Conservation (phyloP, 495 filamentous ascomycete genomes). For the Trichoderma parareesei region DNA sequence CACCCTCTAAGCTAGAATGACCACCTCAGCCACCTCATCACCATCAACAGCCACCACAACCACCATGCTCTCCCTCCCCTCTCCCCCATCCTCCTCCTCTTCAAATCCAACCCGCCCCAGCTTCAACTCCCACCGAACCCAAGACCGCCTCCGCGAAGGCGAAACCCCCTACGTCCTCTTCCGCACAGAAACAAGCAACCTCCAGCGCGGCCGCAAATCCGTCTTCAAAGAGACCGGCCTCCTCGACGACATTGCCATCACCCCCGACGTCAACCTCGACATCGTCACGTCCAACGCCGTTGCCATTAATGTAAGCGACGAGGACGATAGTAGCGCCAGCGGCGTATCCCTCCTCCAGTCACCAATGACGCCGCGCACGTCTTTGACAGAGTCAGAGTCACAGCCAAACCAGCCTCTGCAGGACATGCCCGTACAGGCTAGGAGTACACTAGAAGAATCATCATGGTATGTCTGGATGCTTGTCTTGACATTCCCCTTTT, state of each 20-base stretch:
- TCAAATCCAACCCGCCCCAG: slow-evolving; percentile 18
- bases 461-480: not conserved
- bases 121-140: slow-evolving; percentile 29
- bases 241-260: slow-evolving; percentile 18
- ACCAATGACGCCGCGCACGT: too few relatives aligned
- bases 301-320: not conserved
- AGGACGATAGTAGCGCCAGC: too few relatives aligned
- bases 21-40: not conserved
- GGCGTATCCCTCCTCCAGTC: too few relatives aligned
- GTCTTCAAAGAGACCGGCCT: slow-evolving; percentile 32
- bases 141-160: slow-evolving; percentile 29
- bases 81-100: not conserved
- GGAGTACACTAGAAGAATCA: not conserved
- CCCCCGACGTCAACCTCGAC: not conserved
- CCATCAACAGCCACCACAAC: not conserved
- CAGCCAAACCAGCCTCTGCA: too few relatives aligned
- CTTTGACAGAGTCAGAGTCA: too few relatives aligned
- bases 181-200: slow-evolving; percentile 19
- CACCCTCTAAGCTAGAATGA: not conserved
- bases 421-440: too few relatives aligned
- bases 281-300: not conserved
- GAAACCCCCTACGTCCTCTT: slow-evolving; percentile 15
- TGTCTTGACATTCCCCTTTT: not conserved
- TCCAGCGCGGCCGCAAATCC: slow-evolving; percentile 21
- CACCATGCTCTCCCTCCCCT: slow-evolving; percentile 1